Conservation (phyloP, 2,329 filamentous ascomycete genomes). For the Boeremia exigua region DNA sequence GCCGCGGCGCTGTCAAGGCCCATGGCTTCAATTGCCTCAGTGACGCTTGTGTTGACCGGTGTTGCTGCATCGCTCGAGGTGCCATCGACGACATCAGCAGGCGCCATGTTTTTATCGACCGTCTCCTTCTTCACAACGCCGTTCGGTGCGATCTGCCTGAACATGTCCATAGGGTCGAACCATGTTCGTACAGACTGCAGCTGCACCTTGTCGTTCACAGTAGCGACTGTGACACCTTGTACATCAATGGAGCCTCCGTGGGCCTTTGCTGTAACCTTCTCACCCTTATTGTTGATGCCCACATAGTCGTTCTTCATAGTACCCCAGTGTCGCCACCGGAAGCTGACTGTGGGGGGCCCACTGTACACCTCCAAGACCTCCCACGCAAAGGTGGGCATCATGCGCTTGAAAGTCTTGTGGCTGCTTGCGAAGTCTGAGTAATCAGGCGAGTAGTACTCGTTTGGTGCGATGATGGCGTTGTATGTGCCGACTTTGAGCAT, state of each 20-base stretch:
- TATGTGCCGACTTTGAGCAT: conserved; percentile 74
- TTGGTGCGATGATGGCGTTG: conserved; percentile 69
- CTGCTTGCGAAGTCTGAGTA: conserved; percentile 67
- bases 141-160: conserved; percentile 65
- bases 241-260: conserved; percentile 68
- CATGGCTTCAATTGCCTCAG: conserved; percentile 12
- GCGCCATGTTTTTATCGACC: conserved; percentile 44
- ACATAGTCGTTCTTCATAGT: conserved; percentile 71
- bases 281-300: conserved; percentile 66
- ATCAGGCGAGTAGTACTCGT: conserved; percentile 68
- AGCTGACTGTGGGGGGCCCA: conserved; percentile 66
- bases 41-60: conserved; percentile 19
- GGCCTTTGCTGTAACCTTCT: conserved; percentile 67
- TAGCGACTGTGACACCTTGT: conserved; percentile 67
- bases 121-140: conserved; percentile 56
- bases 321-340: conserved; percentile 74
- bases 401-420: conserved; percentile 74
- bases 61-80: conserved; percentile 15
- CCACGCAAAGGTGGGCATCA: conserved; percentile 77
- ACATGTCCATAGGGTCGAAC: conserved; percentile 72
- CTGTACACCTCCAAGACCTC: conserved; percentile 73
- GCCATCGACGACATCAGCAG: conserved; percentile 36
- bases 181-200: conserved; percentile 67
- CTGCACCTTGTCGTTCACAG: conserved; percentile 65
- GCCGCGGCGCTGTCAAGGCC: conserved; percentile 1